phyloP scores from a whole-genome alignment of 768 basidiomycete genomes.

The Amanita pallidorosea region DNA sequence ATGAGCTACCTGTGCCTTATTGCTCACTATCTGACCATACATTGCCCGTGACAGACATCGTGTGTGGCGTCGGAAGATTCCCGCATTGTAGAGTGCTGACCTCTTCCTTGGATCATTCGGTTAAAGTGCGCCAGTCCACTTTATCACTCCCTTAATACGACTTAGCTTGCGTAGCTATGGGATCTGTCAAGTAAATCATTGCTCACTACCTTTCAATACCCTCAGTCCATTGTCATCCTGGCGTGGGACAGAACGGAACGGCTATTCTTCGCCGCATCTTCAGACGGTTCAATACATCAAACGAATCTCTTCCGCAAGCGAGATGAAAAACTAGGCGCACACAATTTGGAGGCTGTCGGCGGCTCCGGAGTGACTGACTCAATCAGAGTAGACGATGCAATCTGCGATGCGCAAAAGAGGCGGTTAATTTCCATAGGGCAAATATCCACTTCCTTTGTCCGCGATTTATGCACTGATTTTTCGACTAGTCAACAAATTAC shows the following conservation, averaged over 20 bases:
- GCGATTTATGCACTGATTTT: not conserved
- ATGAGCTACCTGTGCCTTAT: constrained; percentile 66
- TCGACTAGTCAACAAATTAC: constrained; percentile 60
- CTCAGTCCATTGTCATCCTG: constrained; percentile 57
- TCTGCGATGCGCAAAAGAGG: constrained; percentile 33
- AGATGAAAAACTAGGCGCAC: constrained; percentile 39
- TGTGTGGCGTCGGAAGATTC: constrained; percentile 71
- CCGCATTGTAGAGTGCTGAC: constrained; percentile 72
- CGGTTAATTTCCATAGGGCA: constrained; percentile 68
- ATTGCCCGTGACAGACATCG: constrained; percentile 74
- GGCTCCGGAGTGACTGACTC: constrained; percentile 62
- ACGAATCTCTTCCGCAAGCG: constrained; percentile 66
- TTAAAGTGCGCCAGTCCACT: constrained; percentile 50
- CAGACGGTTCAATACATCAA: constrained; percentile 67
- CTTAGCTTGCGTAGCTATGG: constrained; percentile 48
- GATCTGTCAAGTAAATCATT: constrained; percentile 65
- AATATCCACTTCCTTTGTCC: constrained; percentile 11
- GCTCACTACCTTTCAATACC: constrained; percentile 82
- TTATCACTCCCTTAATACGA: constrained; percentile 6
- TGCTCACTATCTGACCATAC: constrained; percentile 87
- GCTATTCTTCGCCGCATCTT: constrained; percentile 77
- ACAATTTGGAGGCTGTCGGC: constrained; percentile 58
- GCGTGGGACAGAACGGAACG: constrained; percentile 82
- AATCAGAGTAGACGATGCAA: constrained; percentile 55
- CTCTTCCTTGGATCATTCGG: constrained; percentile 79